Evolutionary conservation across 768 basidiomycete genomes (phyloP).

Genomic region (Punctularia strigosozonata): DNA sequence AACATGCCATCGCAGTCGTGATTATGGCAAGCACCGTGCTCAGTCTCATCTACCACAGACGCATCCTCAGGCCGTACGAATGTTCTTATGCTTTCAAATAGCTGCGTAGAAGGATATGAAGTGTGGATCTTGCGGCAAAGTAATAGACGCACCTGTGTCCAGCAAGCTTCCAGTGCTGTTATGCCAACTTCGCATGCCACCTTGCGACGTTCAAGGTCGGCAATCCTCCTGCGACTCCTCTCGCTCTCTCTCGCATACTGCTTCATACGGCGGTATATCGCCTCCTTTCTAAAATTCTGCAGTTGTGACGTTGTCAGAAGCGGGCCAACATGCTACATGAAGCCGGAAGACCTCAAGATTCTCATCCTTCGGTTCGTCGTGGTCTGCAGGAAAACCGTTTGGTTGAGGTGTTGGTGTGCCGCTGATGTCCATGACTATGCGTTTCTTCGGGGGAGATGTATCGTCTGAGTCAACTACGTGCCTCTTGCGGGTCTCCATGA

Average conservation of each 20-base stretch:
- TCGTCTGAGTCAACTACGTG: conserved; percentile 41
- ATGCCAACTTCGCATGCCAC: conserved; percentile 58
- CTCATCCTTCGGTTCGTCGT: conserved; percentile 34
- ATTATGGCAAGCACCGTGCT: conserved; percentile 9
- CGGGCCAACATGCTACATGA: conserved; percentile 10
- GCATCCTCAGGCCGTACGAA: conserved; percentile 42
- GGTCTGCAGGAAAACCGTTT: conserved; percentile 30
- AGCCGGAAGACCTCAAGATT: conserved; percentile 1
- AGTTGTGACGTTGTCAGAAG: conserved; percentile 3
- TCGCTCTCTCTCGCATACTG: conserved; percentile 71
- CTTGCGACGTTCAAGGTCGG: conserved; percentile 55
- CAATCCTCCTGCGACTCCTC: conserved; percentile 46
- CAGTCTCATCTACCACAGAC: conserved; percentile 23
- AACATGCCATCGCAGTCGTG: no score
- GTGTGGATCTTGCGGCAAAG: conserved; percentile 3
- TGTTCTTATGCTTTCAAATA: conserved; percentile 54
- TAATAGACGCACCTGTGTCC: conserved; percentile 51
- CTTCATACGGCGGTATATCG: conserved; percentile 75
- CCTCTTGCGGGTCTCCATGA: conserved; percentile 51
- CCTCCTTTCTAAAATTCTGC: conserved; percentile 82
- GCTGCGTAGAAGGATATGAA: conserved; percentile 22
- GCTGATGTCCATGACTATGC: conserved; percentile 35
- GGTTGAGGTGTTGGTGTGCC: conserved; percentile 37
- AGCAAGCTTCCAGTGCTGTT: conserved; percentile 66
- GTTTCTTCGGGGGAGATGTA: conserved; percentile 40